Percentiles rank a stretch among this genome's conserved stretches.
These are phyloP conservation scores for Talaromyces islandicus DNA, from an alignment of 2,329 filamentous ascomycete species.

Conservation along the genomic window DNA sequence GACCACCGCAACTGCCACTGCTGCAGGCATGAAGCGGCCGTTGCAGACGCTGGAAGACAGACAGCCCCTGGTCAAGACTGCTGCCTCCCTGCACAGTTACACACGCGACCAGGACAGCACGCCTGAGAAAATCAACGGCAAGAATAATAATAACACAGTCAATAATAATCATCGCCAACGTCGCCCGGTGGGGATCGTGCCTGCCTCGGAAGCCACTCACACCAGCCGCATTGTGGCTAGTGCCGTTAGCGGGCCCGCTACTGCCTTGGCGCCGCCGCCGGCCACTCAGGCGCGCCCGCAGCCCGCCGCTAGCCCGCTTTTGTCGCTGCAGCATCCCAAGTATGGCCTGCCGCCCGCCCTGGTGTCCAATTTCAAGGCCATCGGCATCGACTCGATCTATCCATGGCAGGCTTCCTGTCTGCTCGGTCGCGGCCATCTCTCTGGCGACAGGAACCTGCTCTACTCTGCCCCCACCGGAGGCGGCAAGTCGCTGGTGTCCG, in stretches of 20 bases:
- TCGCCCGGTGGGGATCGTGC: slow-evolving; percentile 19
- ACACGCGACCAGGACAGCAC: not conserved
- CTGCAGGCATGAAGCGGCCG: not conserved
- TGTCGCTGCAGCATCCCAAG: slow-evolving; percentile 56
- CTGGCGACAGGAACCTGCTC: slow-evolving; percentile 64
- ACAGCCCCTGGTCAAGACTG: not conserved
- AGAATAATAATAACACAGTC: not conserved
- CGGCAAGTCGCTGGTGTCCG: slow-evolving; percentile 69
- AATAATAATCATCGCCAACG: slow-evolving; percentile 2
- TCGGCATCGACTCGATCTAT: slow-evolving; percentile 70
- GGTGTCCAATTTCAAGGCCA: slow-evolving; percentile 57
- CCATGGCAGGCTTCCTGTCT: slow-evolving; percentile 75
- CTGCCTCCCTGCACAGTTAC: not conserved
- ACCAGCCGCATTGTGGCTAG: slow-evolving; percentile 36
- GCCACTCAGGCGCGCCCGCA: not conserved
- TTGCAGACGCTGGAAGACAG: not conserved
- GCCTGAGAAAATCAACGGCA: not conserved
- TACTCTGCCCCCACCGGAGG: slow-evolving; percentile 75
- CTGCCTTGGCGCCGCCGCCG: slow-evolving; percentile 1
- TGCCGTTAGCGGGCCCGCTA: slow-evolving; percentile 18
- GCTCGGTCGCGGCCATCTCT: slow-evolving; percentile 59
- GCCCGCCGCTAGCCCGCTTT: slow-evolving; percentile 29
- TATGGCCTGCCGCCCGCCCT: slow-evolving; percentile 59
- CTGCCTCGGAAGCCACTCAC: slow-evolving; percentile 19
- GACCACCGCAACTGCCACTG: slow-evolving; percentile 9